These are phyloP conservation scores for Lentinus polychrous DNA, from an alignment of 1,284 basidiomycete genomes.

Conservation along the genomic window DNA sequence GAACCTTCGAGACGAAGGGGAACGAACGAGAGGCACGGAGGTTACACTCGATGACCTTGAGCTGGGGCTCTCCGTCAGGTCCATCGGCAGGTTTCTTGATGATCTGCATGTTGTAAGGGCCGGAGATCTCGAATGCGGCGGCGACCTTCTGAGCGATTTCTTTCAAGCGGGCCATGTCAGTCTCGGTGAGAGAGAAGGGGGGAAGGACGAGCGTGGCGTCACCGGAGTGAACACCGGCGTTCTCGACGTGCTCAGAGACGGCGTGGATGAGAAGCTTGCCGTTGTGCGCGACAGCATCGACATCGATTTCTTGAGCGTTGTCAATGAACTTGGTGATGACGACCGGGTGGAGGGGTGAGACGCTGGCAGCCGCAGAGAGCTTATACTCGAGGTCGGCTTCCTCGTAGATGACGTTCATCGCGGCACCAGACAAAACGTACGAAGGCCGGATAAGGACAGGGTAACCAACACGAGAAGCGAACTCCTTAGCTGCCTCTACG, in stretches of 20 bases:
- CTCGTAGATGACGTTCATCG: conserved; percentile 99
- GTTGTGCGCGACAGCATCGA: conserved; percentile 95
- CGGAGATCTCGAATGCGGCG: conserved; percentile 91
- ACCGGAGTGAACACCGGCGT: conserved; percentile 98
- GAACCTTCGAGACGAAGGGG: conserved; percentile 98
- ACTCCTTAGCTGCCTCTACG: conserved; percentile 87
- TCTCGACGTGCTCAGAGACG: conserved; percentile 97
- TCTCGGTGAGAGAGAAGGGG: conserved; percentile 77
- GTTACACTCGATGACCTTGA: conserved; percentile 99
- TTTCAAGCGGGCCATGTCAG: conserved; percentile 86
- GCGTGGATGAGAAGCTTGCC: conserved; percentile 95
- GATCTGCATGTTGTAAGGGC: conserved; percentile 99
- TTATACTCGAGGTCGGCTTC: conserved; percentile 87
- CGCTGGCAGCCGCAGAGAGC: conserved; percentile 89
- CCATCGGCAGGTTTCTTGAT: conserved; percentile 75
- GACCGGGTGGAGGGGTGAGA: conserved; percentile 96
- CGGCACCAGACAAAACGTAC: conserved; percentile 97
- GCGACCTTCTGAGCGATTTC: conserved; percentile 94
- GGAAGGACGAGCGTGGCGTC: conserved; percentile 97
- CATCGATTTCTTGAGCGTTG: conserved; percentile 95
- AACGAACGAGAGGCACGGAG: conserved; percentile 95
- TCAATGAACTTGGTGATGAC: conserved; percentile 99
- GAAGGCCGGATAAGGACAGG: conserved; percentile 95
- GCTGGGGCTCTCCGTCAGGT: conserved; percentile 52
- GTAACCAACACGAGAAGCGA: conserved; percentile 85